phyloP scores from a whole-genome alignment of 805 yeast genomes.

The Starmerella roubikii region DNA sequence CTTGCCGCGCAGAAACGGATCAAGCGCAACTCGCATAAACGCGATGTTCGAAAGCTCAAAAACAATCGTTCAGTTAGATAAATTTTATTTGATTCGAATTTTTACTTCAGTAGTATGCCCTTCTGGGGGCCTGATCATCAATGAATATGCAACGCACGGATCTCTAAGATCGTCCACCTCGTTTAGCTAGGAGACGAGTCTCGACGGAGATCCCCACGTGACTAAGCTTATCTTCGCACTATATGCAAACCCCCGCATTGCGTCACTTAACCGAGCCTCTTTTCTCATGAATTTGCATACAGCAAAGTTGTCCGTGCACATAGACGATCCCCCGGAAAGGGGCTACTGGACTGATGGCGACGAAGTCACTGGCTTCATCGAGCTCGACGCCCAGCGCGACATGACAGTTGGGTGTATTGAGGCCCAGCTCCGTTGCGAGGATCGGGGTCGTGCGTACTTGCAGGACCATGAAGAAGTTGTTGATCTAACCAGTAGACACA shows the following conservation, averaged over 20 bases:
- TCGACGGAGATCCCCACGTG: too few relatives aligned
- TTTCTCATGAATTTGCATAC: conserved; percentile 4
- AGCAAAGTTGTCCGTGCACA: conserved; percentile 1
- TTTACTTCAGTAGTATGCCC: too few relatives aligned
- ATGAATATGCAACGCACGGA: too few relatives aligned
- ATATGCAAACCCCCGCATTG: too few relatives aligned
- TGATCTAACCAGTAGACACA: conserved; percentile 4
- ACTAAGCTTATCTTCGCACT: too few relatives aligned
- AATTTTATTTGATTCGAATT: too few relatives aligned
- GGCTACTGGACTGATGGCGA: conserved; percentile 10
- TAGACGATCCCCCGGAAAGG: conserved; percentile 1
- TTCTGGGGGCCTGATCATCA: too few relatives aligned
- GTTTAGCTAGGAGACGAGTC: too few relatives aligned
- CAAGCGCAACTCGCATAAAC: conserved; percentile 44
- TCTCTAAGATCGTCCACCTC: too few relatives aligned
- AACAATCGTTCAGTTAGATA: neutral
- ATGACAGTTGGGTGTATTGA: conserved; percentile 5
- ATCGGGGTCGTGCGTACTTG: conserved; percentile 6
- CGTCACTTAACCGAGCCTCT: too few relatives aligned
- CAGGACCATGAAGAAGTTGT: conserved; percentile 5
- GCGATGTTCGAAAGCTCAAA: neutral
- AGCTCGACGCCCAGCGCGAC: conserved; percentile 8
- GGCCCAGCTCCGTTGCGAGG: conserved; percentile 10
- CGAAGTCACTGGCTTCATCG: conserved; percentile 4
- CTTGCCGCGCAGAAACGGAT: conserved; percentile 64